phyloP scores from a whole-genome alignment of 768 basidiomycete species.

The Auricularia heimuer region DNA sequence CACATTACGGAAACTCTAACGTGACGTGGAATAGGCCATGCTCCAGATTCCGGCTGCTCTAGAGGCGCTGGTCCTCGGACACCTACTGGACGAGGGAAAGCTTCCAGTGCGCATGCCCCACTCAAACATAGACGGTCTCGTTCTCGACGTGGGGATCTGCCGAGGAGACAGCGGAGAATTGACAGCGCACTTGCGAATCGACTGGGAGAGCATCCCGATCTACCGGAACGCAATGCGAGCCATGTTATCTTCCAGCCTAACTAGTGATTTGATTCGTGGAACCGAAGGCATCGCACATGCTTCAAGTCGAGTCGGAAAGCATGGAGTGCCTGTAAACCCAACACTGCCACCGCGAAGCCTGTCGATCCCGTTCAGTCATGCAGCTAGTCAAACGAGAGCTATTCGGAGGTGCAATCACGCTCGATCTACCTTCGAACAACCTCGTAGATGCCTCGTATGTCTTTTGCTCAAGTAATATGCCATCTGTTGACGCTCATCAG shows the following conservation, averaged over 20 bases:
- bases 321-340: neutral
- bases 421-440: conserved; percentile 35
- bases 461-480: neutral
- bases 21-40: too few relatives aligned
- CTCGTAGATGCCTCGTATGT: conserved; percentile 85
- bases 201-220: too few relatives aligned
- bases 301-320: neutral
- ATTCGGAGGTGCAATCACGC: conserved; percentile 81
- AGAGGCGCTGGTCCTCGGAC: too few relatives aligned
- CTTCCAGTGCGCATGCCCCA: neutral
- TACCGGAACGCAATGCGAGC: too few relatives aligned
- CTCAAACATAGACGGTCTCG: neutral
- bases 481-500: neutral
- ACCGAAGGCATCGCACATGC: too few relatives aligned
- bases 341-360: neutral
- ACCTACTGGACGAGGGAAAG: neutral
- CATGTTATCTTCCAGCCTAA: neutral
- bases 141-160: neutral
- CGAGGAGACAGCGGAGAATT: neutral
- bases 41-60: too few relatives aligned
- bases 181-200: too few relatives aligned
- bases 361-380: neutral
- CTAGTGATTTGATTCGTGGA: too few relatives aligned
- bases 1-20: too few relatives aligned
- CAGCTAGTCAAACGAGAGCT: conserved; percentile 34